A percentile compares a stretch with the other conserved stretches of the same genome.
Evolutionary conservation across 139 green algal genomes (phyloP).

Genomic region (Tetratostichococcus sp.): DNA sequence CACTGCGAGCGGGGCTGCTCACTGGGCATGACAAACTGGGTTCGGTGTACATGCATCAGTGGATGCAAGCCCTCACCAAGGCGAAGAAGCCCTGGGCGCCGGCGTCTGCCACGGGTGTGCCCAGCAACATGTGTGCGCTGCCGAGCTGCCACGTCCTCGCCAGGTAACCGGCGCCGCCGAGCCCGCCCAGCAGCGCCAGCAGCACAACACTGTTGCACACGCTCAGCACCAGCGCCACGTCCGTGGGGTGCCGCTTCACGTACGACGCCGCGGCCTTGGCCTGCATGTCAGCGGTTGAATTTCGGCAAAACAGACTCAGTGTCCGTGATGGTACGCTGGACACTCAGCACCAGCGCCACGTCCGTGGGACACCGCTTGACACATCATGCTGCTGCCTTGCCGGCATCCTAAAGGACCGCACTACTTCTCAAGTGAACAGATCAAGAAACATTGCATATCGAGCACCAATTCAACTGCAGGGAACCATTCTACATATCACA

Average conservation of each 20-base stretch:
- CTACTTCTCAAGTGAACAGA: too few species aligned
- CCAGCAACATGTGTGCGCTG: too few species aligned
- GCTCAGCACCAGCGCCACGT: neutral
- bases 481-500: too few species aligned
- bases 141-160: neutral
- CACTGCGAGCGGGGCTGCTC: too few species aligned
- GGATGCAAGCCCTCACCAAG: neutral
- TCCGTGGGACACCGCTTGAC: neutral
- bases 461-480: too few species aligned
- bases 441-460: too few species aligned
- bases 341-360: neutral
- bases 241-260: neutral
- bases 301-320: too few species aligned
- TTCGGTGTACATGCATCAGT: neutral
- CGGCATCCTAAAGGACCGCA: too few species aligned
- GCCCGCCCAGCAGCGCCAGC: neutral
- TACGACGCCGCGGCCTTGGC: neutral
- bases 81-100: neutral
- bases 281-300: neutral
- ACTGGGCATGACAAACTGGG: too few species aligned
- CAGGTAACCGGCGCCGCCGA: neutral
- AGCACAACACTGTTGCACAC: neutral
- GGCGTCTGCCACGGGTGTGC: too few species aligned
- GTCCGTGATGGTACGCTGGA: too few species aligned
- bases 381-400: too few species aligned